Evolutionary conservation across 371 early-diverging fungal genomes (phyloP).

Genomic region (Mucor piriformis): DNA sequence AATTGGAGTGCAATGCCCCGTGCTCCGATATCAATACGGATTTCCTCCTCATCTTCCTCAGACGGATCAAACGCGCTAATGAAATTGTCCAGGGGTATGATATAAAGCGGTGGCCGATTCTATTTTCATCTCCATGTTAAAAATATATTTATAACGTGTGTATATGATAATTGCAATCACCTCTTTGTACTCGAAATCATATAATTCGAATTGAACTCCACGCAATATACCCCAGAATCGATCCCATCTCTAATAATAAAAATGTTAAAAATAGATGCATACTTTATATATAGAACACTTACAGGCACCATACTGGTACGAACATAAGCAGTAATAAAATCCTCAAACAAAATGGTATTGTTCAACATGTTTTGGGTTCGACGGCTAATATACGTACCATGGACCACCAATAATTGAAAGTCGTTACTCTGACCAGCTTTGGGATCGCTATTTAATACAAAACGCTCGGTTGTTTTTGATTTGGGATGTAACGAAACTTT

Average conservation of each 20-base stretch:
- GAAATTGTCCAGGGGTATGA: slow-evolving; percentile 30
- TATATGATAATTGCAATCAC: slow-evolving; percentile 1
- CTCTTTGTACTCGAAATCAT: slow-evolving; percentile 40
- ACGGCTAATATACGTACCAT: slow-evolving; percentile 30
- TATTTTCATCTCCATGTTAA: background rate
- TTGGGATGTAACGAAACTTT: slow-evolving; percentile 16
- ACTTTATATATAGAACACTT: no score
- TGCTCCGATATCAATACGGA: slow-evolving; percentile 24
- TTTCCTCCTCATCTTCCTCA: slow-evolving; percentile 29
- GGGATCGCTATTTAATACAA: slow-evolving; percentile 21
- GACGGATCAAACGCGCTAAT: slow-evolving; percentile 26
- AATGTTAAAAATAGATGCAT: background rate
- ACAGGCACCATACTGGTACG: slow-evolving; percentile 30
- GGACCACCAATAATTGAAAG: slow-evolving; percentile 31
- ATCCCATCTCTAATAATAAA: slow-evolving; percentile 29
- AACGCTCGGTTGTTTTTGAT: slow-evolving; percentile 28
- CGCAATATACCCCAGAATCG: slow-evolving; percentile 42
- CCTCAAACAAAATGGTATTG: slow-evolving; percentile 28
- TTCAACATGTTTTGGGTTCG: slow-evolving; percentile 29
- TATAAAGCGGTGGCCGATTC: slow-evolving; percentile 25
- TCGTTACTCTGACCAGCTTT: slow-evolving; percentile 16
- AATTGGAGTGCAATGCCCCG: slow-evolving; percentile 33
- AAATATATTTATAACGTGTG: background rate
- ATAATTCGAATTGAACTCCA: slow-evolving; percentile 33
- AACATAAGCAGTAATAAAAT: slow-evolving; percentile 34